Evolutionary conservation across 176 grass and related monocot genomes (phyloP), one percentile per base, ranked within the genome.

Genomic region (Paspalum notatum): DNA sequence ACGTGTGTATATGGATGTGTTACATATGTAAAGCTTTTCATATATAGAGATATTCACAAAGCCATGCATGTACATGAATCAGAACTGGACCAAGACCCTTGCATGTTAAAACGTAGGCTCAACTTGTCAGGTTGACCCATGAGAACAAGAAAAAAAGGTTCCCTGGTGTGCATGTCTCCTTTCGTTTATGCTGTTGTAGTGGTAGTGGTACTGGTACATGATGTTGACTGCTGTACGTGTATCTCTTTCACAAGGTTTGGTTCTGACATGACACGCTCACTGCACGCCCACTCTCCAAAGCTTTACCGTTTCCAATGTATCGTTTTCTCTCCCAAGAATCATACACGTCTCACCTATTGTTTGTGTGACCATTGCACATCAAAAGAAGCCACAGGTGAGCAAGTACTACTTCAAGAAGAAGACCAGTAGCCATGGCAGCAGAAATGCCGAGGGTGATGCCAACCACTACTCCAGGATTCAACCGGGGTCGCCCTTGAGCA

Each of bases 381-480:
- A 54, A 11, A 74, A 89, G 87, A 77, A 84, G 67, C 83, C 83
- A 47, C 78, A 82, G 51, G 83, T 86, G 66, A 82, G 42, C 73
- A 77, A 66, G 73, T 90, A 82, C 79, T 90, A 85, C 78, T 86
- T 58, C 73, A 82, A 77, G 73, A 90, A 82, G 67, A 86, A 68
- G 67, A 21, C 83, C 54, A 72, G 15, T 7, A 80, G 73, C 52
- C 59, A 60, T 37, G 38, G 22, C 60, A 74, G 58, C 79, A 82
- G 72, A 86, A 90, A 78, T 50, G 73, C 59, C 66, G 82, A 73
- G 66, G 73, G 85, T 71, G 78, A 49, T 41, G 20, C 42, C 73
- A 57, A 76, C 45, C 70, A 79, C 38, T 45, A 84, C 45, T 77
- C 66, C 59, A 61, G 54, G 66, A 82, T 20, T 73, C 73, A 82